These are phyloP conservation scores for Argentina anserina DNA, from an alignment of 306 rosid genomes.

Conservation along the genomic window DNA sequence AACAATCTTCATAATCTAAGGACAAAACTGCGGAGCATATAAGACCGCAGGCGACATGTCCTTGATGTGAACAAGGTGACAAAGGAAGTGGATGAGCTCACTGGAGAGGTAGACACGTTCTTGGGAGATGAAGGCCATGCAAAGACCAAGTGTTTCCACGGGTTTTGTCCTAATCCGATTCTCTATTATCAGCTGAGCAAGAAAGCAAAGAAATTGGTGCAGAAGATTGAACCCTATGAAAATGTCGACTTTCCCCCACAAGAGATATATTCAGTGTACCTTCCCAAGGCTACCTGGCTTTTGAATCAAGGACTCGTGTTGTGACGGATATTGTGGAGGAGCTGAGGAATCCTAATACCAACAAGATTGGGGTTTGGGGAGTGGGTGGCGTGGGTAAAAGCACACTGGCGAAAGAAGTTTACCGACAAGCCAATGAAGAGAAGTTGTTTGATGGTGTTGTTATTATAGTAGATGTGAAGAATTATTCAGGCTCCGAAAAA, in stretches of 20 bases:
- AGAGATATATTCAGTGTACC: background rate
- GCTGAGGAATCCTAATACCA: background rate
- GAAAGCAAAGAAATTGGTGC: background rate
- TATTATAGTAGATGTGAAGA: background rate
- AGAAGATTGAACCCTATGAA: background rate
- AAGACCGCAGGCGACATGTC: background rate
- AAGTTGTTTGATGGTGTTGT: conserved; percentile 14
- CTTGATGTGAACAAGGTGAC: conserved; percentile 14
- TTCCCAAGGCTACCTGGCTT: conserved; percentile 4
- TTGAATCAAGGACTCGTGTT: conserved; percentile 16
- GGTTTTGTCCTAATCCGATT: conserved; percentile 3
- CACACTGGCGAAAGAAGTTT: conserved; percentile 14
- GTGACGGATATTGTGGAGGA: conserved; percentile 14
- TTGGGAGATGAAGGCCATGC: background rate
- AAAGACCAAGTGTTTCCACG: background rate
- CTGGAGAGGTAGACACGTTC: background rate
- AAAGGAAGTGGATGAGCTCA: background rate
- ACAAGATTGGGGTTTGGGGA: conserved; percentile 19
- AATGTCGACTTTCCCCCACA: background rate
- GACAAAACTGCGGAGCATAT: background rate
- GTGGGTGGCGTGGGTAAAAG: conserved; percentile 28
- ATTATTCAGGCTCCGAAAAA: too few relatives aligned
- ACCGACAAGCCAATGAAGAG: background rate
- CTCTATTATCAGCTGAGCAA: conserved; percentile 1
- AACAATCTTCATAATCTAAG: conserved; percentile 2